Percentiles rank a stretch among this genome's conserved stretches.
These are phyloP conservation scores for Naganishia vishniacii DNA, from an alignment of 768 basidiomycete species.

Conservation along the genomic window DNA sequence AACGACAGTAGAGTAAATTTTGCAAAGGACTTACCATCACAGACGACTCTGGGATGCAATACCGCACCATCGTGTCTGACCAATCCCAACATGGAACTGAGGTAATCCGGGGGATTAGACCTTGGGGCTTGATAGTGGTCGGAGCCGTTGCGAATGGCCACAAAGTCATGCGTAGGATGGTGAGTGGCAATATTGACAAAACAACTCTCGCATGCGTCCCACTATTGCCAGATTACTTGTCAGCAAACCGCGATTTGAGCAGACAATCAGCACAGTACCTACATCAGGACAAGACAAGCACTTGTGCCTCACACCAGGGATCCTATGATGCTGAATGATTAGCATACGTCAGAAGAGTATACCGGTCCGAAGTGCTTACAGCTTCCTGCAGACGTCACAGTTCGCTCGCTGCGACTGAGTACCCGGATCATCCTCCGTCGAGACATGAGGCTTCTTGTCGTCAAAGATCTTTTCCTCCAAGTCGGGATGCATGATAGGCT, in stretches of 20 bases:
- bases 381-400: constrained; percentile 15
- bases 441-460: constrained; percentile 25
- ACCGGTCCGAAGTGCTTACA: constrained; percentile 3
- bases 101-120: not conserved
- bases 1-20: not conserved
- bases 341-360: no score
- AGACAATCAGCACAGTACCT: not conserved
- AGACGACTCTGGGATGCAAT: constrained; percentile 37
- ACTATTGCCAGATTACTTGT: constrained; percentile 20
- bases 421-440: not conserved
- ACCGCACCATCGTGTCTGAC: not conserved
- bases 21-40: constrained; percentile 33
- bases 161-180: constrained; percentile 43
- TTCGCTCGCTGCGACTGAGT: not conserved
- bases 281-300: constrained; percentile 46
- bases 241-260: not conserved
- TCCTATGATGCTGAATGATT: constrained; percentile 27
- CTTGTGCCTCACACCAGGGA: constrained; percentile 44
- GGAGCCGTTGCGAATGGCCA: constrained; percentile 34
- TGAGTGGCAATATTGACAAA: constrained; percentile 30
- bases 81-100: constrained; percentile 1
- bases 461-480: constrained; percentile 36
- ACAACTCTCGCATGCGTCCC: constrained; percentile 44
- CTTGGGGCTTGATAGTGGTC: not conserved
- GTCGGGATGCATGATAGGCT: constrained; percentile 41